A percentile compares a stretch with the other conserved stretches of the same genome.
These are phyloP conservation scores for Aspergillus costaricaensis DNA, from an alignment of 2,329 filamentous ascomycete species.

Conservation along the genomic window DNA sequence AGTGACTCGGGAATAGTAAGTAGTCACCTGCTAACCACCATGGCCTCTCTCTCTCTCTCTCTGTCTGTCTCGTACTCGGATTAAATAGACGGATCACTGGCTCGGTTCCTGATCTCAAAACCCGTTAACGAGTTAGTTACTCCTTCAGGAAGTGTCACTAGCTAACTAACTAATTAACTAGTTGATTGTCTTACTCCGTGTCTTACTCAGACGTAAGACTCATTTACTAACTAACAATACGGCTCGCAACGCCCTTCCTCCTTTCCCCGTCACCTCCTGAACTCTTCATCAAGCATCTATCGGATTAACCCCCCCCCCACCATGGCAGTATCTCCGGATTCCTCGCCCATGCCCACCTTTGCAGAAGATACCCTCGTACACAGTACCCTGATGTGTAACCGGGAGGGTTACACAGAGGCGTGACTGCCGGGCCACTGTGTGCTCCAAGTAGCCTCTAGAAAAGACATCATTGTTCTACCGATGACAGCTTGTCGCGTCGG, in stretches of 20 bases:
- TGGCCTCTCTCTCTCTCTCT: too few species aligned
- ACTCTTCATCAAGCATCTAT: background rate
- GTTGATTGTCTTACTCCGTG: background rate
- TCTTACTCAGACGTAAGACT: background rate
- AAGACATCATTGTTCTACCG: conserved; percentile 1
- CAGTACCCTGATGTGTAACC: background rate
- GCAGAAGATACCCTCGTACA: conserved; percentile 2
- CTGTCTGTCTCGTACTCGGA: too few species aligned
- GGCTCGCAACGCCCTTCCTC: too few species aligned
- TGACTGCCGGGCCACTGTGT: background rate
- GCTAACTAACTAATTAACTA: too few species aligned
- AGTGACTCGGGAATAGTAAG: too few species aligned
- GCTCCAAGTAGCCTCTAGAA: background rate
- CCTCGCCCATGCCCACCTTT: background rate
- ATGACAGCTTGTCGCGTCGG: background rate
- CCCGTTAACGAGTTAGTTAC: too few species aligned
- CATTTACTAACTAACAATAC: too few species aligned
- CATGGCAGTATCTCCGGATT: background rate
- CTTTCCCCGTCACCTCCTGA: background rate
- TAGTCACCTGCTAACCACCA: too few species aligned
- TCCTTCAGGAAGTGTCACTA: too few species aligned
- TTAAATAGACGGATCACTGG: too few species aligned
- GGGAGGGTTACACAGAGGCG: background rate
- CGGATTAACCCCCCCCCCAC: background rate
- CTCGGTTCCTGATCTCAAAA: too few species aligned